Conservation (phyloP, 108 stramenopile species). For the Nitzschia palea region DNA sequence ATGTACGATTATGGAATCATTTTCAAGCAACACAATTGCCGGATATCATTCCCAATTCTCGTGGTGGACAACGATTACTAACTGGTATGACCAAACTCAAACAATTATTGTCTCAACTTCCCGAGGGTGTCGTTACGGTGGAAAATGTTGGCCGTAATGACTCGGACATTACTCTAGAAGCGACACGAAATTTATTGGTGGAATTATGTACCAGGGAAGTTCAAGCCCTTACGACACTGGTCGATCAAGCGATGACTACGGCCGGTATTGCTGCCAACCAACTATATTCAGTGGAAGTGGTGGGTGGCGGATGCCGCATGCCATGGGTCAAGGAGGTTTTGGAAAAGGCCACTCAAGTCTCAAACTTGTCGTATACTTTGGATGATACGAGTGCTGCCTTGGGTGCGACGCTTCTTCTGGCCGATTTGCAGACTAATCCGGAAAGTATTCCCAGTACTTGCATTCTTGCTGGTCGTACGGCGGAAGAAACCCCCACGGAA, state of each 20-base stretch:
- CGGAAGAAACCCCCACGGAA: background rate
- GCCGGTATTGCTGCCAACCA: slow-evolving; percentile 9
- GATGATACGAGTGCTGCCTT: slow-evolving; percentile 60
- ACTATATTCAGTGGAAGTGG: slow-evolving; percentile 38
- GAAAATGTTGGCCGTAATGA: slow-evolving; percentile 43
- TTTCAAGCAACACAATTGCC: slow-evolving; percentile 32
- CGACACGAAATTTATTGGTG: slow-evolving; percentile 26
- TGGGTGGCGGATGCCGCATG: slow-evolving; percentile 58
- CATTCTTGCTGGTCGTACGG: background rate
- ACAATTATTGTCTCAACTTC: slow-evolving; percentile 51
- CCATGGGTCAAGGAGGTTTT: slow-evolving; percentile 57
- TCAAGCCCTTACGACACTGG: slow-evolving; percentile 26
- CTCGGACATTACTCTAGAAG: slow-evolving; percentile 35
- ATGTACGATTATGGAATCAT: slow-evolving; percentile 46
- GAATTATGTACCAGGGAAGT: slow-evolving; percentile 30
- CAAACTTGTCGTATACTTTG: slow-evolving; percentile 44
- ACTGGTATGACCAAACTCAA: slow-evolving; percentile 48
- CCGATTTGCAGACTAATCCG: background rate
- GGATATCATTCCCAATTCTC: slow-evolving; percentile 31
- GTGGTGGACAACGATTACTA: slow-evolving; percentile 44
- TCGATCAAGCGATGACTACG: slow-evolving; percentile 20
- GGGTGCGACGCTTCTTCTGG: slow-evolving; percentile 38
- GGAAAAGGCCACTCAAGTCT: slow-evolving; percentile 19
- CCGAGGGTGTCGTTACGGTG: slow-evolving; percentile 44
- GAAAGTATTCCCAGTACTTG: background rate